Conservation (phyloP, 179 eudicot species). For the Actinidia polygama region DNA sequence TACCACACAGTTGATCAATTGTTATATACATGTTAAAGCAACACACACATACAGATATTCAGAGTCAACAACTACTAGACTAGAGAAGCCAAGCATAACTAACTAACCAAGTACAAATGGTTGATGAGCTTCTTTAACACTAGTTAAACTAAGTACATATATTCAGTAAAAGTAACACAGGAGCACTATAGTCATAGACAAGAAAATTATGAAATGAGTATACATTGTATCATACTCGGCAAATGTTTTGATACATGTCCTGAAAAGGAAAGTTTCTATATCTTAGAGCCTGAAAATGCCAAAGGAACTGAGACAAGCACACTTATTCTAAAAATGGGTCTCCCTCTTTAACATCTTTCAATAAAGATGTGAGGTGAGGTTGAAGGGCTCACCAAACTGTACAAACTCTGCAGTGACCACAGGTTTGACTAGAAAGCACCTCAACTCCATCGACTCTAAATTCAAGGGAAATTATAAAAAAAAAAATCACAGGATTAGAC, state of each 20-base stretch:
- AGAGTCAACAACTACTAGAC: no score
- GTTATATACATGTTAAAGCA: no score
- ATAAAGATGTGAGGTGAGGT: constrained; percentile 21
- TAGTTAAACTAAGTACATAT: not conserved
- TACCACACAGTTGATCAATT: no score
- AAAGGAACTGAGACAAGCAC: not conserved
- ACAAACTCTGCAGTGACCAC: constrained; percentile 16
- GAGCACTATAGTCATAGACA: not conserved
- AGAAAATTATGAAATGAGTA: not conserved
- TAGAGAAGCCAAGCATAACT: no score
- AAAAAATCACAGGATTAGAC: no score
- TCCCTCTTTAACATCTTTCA: constrained; percentile 29
- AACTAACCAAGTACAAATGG: no score
- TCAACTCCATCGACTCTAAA: not conserved
- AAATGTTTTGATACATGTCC: not conserved
- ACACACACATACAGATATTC: no score
- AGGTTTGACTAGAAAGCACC: constrained; percentile 16
- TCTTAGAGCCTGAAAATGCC: not conserved
- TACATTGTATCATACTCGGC: not conserved
- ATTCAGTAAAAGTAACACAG: not conserved
- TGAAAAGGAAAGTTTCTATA: not conserved
- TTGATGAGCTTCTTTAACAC: no score
- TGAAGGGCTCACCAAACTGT: constrained; percentile 20
- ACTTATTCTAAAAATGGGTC: constrained; percentile 18
- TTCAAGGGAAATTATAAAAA: no score